Evolutionary conservation across 2,329 filamentous ascomycete genomes (phyloP).

Genomic region (Aureobasidium sp.): DNA sequence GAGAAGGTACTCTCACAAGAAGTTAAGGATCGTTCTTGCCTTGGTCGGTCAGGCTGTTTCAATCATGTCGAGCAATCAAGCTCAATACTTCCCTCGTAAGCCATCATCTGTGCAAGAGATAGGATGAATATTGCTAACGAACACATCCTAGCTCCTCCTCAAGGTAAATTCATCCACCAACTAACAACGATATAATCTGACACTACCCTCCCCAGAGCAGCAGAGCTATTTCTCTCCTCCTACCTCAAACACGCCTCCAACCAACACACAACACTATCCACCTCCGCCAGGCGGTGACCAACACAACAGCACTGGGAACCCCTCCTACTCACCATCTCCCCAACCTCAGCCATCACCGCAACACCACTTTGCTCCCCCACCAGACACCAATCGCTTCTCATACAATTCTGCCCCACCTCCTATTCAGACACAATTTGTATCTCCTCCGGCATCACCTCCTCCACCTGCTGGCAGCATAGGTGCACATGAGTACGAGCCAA

Average conservation of each 20-base stretch:
- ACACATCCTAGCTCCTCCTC: slow-evolving; percentile 2
- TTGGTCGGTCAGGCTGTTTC: neutral
- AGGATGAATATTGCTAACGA: neutral
- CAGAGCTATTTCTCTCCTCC: slow-evolving; percentile 12
- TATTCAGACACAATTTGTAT: slow-evolving; percentile 5
- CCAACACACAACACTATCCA: neutral
- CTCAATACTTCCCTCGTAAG: slow-evolving; percentile 26
- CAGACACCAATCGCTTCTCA: neutral
- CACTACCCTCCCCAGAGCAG: neutral
- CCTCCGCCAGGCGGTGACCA: neutral
- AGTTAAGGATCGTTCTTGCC: neutral
- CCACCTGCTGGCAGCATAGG: slow-evolving; percentile 4
- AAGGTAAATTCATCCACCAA: neutral
- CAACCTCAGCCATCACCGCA: slow-evolving; percentile 3
- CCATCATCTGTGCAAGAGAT: neutral
- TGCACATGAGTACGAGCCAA: neutral
- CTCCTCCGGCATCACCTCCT: slow-evolving; percentile 5
- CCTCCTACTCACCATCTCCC: slow-evolving; percentile 10
- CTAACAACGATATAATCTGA: neutral
- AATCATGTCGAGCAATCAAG: slow-evolving; percentile 14
- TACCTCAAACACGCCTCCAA: slow-evolving; percentile 1
- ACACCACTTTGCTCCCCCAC: slow-evolving; percentile 13
- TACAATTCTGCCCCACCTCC: neutral
- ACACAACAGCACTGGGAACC: neutral
- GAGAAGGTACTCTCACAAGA: neutral